These are phyloP conservation scores for Phyllosticta citriasiana DNA, from an alignment of 2,329 filamentous ascomycete genomes.

Conservation along the genomic window DNA sequence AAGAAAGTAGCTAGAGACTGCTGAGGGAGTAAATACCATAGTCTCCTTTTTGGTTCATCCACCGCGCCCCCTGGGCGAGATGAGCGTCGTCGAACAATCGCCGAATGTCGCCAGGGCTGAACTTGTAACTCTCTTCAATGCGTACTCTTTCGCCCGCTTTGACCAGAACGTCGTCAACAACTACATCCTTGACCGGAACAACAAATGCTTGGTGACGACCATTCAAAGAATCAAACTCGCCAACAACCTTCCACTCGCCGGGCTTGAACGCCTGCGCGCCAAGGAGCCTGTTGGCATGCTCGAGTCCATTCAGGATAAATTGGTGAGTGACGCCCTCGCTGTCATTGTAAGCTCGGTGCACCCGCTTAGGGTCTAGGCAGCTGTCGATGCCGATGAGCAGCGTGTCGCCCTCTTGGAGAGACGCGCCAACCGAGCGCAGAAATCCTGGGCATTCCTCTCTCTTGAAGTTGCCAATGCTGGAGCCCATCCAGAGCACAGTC, in stretches of 20 bases:
- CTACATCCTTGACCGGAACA: constrained; percentile 57
- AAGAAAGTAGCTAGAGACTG: not conserved
- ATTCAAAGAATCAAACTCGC: constrained; percentile 64
- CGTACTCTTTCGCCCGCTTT: constrained; percentile 65
- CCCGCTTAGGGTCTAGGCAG: constrained; percentile 64
- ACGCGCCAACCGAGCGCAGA: constrained; percentile 60
- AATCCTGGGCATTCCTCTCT: constrained; percentile 65
- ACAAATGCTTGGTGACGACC: constrained; percentile 84
- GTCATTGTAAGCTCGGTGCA: constrained; percentile 76
- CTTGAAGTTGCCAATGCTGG: constrained; percentile 71
- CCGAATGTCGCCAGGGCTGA: constrained; percentile 52
- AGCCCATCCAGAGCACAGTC: constrained; percentile 76
- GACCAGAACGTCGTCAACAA: constrained; percentile 57
- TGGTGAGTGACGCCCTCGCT: constrained; percentile 62
- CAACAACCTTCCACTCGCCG: constrained; percentile 72
- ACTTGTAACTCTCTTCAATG: constrained; percentile 90
- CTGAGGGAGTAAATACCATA: constrained; percentile 51
- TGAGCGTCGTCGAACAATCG: constrained; percentile 64
- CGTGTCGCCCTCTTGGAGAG: constrained; percentile 58
- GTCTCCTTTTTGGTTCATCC: constrained; percentile 54
- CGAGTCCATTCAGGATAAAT: constrained; percentile 79
- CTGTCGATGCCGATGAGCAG: constrained; percentile 80
- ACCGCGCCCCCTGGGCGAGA: constrained; percentile 54
- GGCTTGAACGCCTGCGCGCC: constrained; percentile 57
- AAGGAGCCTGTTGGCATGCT: constrained; percentile 71